These are phyloP conservation scores for Phytophthora brassicae DNA, from an alignment of 352 stramenopile species.

Conservation along the genomic window DNA sequence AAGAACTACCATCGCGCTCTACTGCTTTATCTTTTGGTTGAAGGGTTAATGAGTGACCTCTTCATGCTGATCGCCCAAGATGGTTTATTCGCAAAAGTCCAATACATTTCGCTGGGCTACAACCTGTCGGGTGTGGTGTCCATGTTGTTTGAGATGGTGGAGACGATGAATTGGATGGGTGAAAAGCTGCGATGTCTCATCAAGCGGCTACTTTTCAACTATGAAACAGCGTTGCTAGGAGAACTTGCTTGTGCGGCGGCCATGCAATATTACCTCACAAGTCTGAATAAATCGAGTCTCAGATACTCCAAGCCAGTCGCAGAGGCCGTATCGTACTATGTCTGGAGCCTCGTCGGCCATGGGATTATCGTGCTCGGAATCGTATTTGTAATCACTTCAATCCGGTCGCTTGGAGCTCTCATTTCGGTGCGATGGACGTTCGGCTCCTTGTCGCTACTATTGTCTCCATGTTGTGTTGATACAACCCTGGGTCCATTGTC, in stretches of 20 bases:
- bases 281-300: constrained; percentile 30
- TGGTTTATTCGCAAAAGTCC: constrained; percentile 31
- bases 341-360: constrained; percentile 30
- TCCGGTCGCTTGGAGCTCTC: constrained; percentile 24
- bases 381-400: constrained; percentile 20
- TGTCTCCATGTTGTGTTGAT: constrained; percentile 21
- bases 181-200: constrained; percentile 22
- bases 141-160: constrained; percentile 32
- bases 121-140: constrained; percentile 31
- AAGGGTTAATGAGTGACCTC: constrained; percentile 34
- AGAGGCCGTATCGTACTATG: constrained; percentile 29
- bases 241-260: constrained; percentile 19
- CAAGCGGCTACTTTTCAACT: constrained; percentile 34
- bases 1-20: constrained; percentile 28
- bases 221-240: constrained; percentile 30
- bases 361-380: constrained; percentile 31
- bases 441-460: constrained; percentile 5
- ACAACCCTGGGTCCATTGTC: constrained; percentile 10
- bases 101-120: constrained; percentile 38
- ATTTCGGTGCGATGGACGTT: constrained; percentile 12
- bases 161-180: constrained; percentile 28
- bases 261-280: constrained; percentile 32
- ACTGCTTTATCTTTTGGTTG: constrained; percentile 28
- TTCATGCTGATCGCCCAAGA: constrained; percentile 38
- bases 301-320: constrained; percentile 10